phyloP scores from a whole-genome alignment of 257 asterid genomes.

The Sherardia arvensis region DNA sequence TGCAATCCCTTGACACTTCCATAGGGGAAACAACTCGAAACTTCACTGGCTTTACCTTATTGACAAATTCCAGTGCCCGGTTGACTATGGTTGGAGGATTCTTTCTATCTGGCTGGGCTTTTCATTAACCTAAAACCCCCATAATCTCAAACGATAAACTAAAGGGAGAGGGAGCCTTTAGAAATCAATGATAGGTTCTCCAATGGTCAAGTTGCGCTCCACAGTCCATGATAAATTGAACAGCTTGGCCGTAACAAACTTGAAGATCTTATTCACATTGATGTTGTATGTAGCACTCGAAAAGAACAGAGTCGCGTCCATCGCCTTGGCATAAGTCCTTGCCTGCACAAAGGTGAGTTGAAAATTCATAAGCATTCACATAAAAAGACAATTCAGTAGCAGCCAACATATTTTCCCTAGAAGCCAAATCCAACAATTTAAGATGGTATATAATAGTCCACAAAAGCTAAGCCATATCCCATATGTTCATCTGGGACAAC shows the following conservation, averaged over 20 bases:
- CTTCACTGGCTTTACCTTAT: constrained; percentile 21
- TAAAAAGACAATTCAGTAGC: background rate
- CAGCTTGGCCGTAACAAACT: constrained; percentile 74
- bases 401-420: background rate
- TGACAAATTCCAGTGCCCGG: constrained; percentile 30
- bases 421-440: too few relatives aligned
- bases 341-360: constrained; percentile 33
- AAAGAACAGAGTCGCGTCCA: constrained; percentile 72
- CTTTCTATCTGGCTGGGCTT: background rate
- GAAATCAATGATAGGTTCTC: constrained; percentile 88
- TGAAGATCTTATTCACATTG: constrained; percentile 80
- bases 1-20: background rate
- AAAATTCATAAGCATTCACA: background rate
- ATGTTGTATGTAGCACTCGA: constrained; percentile 88
- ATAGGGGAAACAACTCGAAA: constrained; percentile 7
- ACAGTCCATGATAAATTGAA: constrained; percentile 66
- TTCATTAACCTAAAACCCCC: background rate
- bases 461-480: background rate
- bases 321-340: constrained; percentile 64
- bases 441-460: background rate
- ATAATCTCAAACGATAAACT: background rate
- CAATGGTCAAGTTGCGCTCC: constrained; percentile 76
- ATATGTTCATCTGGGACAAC: background rate
- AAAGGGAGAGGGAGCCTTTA: constrained; percentile 17
- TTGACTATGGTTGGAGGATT: constrained; percentile 11